Evolutionary conservation across 352 stramenopile genomes (phyloP).

Genomic region (Proteromonas lacertae): DNA sequence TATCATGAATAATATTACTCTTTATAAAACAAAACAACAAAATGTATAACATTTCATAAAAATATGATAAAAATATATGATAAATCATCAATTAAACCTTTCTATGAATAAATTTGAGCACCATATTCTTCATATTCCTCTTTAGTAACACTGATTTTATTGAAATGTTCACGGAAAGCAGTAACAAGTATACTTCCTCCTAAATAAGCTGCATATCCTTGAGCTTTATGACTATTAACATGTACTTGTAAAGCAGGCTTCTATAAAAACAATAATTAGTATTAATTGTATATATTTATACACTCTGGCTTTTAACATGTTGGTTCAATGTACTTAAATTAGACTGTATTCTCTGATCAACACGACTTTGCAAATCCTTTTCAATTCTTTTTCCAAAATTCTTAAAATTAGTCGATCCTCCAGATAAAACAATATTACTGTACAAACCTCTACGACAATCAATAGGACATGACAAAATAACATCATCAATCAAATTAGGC

Average conservation of each 20-base stretch:
- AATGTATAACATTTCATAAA: too few species aligned
- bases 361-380: slow-evolving; percentile 59
- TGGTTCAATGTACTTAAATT: slow-evolving; percentile 16
- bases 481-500: slow-evolving; percentile 62
- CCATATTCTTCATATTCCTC: too few species aligned
- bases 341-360: slow-evolving; percentile 39
- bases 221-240: slow-evolving; percentile 62
- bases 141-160: too few species aligned
- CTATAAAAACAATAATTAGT: neutral
- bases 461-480: slow-evolving; percentile 70
- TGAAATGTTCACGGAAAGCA: too few species aligned
- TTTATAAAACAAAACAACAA: too few species aligned
- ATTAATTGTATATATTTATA: neutral
- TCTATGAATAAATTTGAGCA: too few species aligned
- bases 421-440: slow-evolving; percentile 77
- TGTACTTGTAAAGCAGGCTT: slow-evolving; percentile 34
- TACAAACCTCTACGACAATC: slow-evolving; percentile 61
- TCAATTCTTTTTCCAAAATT: slow-evolving; percentile 64
- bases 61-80: too few species aligned
- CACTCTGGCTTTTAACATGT: neutral
- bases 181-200: slow-evolving; percentile 60
- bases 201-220: slow-evolving; percentile 74
- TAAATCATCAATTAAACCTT: too few species aligned
- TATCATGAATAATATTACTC: too few species aligned
- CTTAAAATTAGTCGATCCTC: slow-evolving; percentile 81